phyloP scores from a whole-genome alignment of 1,139 yeast genomes.

The Suhomyces wounanorum region DNA sequence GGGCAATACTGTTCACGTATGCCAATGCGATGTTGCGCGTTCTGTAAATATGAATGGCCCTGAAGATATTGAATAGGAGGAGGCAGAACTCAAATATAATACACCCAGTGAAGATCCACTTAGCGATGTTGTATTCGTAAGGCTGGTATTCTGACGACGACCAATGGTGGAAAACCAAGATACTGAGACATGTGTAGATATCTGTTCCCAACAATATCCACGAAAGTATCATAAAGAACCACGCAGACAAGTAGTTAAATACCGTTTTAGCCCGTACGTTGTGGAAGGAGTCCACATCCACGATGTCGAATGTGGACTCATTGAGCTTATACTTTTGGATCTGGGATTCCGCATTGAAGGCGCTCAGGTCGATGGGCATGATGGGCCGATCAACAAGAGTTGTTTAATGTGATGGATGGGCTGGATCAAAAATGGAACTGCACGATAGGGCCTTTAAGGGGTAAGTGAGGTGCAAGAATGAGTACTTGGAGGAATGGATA shows the following conservation, averaged over 20 bases:
- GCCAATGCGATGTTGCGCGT: constrained; percentile 69
- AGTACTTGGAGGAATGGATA: neutral
- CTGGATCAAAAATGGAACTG: neutral
- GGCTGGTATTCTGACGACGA: constrained; percentile 57
- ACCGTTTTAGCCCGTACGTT: constrained; percentile 57
- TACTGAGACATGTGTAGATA: constrained; percentile 74
- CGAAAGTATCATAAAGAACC: constrained; percentile 54
- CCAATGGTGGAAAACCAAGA: constrained; percentile 79
- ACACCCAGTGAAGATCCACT: constrained; percentile 85
- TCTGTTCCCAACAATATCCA: constrained; percentile 68
- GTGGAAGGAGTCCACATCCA: constrained; percentile 50
- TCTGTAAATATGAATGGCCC: constrained; percentile 60
- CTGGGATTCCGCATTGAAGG: constrained; percentile 20
- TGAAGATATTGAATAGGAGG: constrained; percentile 56
- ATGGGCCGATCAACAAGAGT: neutral
- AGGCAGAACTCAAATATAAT: constrained; percentile 72
- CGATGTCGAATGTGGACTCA: constrained; percentile 45
- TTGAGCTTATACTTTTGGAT: constrained; percentile 39
- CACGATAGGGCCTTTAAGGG: neutral
- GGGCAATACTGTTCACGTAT: constrained; percentile 68
- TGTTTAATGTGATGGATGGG: neutral
- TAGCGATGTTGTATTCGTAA: constrained; percentile 58
- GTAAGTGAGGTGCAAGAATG: neutral
- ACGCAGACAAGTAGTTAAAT: constrained; percentile 52
- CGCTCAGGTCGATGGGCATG: constrained; percentile 8